phyloP scores from a whole-genome alignment of 208 protist species.

The Trypanosoma melophagium region DNA sequence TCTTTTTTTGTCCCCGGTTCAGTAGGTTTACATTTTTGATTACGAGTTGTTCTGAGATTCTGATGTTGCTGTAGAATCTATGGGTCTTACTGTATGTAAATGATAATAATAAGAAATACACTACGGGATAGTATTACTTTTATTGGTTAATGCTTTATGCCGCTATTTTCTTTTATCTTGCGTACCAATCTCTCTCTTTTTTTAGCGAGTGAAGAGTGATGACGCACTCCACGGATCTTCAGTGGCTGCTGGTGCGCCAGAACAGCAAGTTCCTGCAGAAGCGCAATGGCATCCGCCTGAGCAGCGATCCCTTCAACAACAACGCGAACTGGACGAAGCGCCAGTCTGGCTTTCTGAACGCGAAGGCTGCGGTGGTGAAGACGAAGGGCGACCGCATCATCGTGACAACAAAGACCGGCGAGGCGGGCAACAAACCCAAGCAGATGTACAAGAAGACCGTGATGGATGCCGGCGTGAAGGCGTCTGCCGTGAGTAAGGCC shows the following conservation, averaged over 20 bases:
- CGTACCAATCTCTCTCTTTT: neutral
- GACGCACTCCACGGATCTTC: constrained; percentile 85
- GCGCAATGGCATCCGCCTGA: constrained; percentile 76
- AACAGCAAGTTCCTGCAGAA: constrained; percentile 88
- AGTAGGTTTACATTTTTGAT: neutral
- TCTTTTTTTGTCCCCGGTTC: neutral
- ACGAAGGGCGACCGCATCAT: constrained; percentile 65
- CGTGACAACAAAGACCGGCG: constrained; percentile 72
- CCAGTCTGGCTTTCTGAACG: constrained; percentile 77
- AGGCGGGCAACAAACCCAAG: constrained; percentile 77
- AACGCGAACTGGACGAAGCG: constrained; percentile 89
- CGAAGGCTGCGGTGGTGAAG: constrained; percentile 72
- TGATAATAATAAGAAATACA: no score
- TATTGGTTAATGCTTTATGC: neutral
- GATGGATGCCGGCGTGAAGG: constrained; percentile 70
- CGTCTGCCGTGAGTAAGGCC: constrained; percentile 62
- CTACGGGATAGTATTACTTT: no score
- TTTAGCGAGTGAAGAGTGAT: constrained; percentile 33
- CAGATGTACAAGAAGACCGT: constrained; percentile 69
- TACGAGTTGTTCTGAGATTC: no score
- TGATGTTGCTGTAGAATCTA: no score
- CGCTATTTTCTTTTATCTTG: neutral
- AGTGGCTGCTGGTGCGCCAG: constrained; percentile 80
- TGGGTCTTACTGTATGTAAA: no score
- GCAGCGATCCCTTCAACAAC: constrained; percentile 88